Percentiles rank a stretch among this genome's conserved stretches.
Evolutionary conservation across 192 early-diverging fungal genomes (phyloP).

Genomic region (Linderina pennispora): DNA sequence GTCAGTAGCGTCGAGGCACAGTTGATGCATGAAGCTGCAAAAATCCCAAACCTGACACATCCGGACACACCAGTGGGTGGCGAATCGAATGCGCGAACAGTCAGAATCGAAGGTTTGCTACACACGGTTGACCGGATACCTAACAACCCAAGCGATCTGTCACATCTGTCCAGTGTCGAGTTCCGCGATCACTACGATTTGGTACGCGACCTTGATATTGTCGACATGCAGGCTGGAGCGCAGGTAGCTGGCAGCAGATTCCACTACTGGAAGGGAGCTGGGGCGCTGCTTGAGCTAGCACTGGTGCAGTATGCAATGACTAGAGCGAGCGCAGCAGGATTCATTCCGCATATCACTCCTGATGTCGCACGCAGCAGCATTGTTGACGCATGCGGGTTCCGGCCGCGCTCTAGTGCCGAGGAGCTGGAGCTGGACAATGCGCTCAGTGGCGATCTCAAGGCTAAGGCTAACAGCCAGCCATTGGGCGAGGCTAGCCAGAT

Average conservation of each 20-base stretch:
- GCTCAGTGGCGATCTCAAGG: not conserved
- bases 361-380: constrained; percentile 77
- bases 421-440: not conserved
- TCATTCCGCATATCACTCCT: constrained; percentile 71
- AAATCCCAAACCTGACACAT: constrained; percentile 78
- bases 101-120: constrained; percentile 39
- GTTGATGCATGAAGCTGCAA: constrained; percentile 57
- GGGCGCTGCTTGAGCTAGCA: constrained; percentile 81
- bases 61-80: constrained; percentile 67
- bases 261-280: constrained; percentile 83
- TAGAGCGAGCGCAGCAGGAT: constrained; percentile 63
- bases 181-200: constrained; percentile 68
- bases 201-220: constrained; percentile 56
- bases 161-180: constrained; percentile 9
- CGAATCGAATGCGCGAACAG: constrained; percentile 56
- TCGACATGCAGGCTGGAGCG: constrained; percentile 78
- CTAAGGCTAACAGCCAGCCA: not conserved
- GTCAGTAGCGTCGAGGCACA: constrained; percentile 46
- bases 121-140: constrained; percentile 17
- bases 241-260: constrained; percentile 76
- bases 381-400: constrained; percentile 85
- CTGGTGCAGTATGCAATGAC: constrained; percentile 82
- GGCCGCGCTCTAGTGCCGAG: constrained; percentile 52
- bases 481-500: constrained; percentile 74
- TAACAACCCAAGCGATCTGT: constrained; percentile 1